Conservation (phyloP, 345 rosid species). For the Citropsis articulata region DNA sequence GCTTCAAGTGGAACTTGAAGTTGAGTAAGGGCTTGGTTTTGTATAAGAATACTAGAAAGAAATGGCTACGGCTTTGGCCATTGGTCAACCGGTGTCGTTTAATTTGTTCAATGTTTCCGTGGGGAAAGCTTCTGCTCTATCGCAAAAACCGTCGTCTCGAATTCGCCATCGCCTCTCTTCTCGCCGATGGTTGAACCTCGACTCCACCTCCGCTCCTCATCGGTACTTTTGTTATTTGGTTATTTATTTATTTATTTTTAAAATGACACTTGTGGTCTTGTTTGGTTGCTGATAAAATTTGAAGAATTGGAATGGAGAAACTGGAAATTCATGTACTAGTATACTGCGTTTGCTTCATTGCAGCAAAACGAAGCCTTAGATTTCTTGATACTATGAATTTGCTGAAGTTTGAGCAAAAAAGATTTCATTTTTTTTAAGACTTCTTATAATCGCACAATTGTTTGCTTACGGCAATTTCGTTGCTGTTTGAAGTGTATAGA, state of each 20-base stretch:
- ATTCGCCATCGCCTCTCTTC: conserved; percentile 59
- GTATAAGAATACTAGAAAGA: neutral
- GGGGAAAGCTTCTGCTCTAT: conserved; percentile 30
- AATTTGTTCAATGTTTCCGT: conserved; percentile 27
- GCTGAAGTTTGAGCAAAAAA: neutral
- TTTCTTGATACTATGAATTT: neutral
- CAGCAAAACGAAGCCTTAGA: neutral
- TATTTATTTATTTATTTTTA: neutral
- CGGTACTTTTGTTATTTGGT: conserved; percentile 22
- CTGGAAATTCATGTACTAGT: neutral
- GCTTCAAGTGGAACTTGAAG: conserved; percentile 42
- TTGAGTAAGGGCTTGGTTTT: neutral
- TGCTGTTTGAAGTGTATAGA: neutral
- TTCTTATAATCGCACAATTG: neutral
- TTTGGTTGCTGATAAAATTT: conserved; percentile 9
- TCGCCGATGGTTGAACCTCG: conserved; percentile 58
- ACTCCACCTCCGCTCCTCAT: conserved; percentile 20
- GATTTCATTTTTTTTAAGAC: neutral
- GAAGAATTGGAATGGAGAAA: neutral
- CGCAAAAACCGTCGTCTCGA: conserved; percentile 39
- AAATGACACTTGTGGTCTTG: neutral
- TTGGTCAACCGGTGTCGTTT: conserved; percentile 38
- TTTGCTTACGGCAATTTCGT: neutral
- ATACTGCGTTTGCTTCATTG: neutral
- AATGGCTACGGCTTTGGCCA: conserved; percentile 45